Conservation (phyloP, 768 basidiomycete genomes). For the Tubosaeta sp. region DNA sequence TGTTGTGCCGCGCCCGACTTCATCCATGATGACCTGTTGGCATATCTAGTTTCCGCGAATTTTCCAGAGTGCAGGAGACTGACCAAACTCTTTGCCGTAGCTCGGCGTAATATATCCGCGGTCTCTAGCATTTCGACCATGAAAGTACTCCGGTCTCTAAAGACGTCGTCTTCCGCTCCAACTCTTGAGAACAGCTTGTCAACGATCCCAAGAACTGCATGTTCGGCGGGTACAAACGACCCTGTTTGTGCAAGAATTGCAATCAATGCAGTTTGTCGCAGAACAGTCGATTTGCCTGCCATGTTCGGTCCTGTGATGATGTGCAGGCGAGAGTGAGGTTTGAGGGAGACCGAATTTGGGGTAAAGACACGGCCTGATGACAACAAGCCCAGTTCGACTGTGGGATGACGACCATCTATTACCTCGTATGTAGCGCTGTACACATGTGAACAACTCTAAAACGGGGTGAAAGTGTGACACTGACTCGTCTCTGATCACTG, state of each 20-base stretch:
- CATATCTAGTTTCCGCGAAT: constrained; percentile 5
- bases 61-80: constrained; percentile 20
- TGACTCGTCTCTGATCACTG: constrained; percentile 66
- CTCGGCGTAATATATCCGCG: constrained; percentile 80
- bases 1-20: constrained; percentile 96
- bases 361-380: constrained; percentile 72
- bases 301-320: constrained; percentile 94
- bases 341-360: constrained; percentile 73
- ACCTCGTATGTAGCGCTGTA: constrained; percentile 59
- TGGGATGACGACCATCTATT: constrained; percentile 82
- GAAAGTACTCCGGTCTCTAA: constrained; percentile 90
- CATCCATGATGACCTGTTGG: constrained; percentile 94
- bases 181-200: constrained; percentile 93
- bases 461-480: constrained; percentile 17
- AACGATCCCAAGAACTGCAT: constrained; percentile 76
- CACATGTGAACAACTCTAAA: neutral
- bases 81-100: constrained; percentile 81
- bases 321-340: constrained; percentile 61
- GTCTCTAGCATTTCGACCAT: constrained; percentile 99
- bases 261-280: constrained; percentile 89
- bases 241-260: constrained; percentile 89
- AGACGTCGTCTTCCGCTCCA: constrained; percentile 93
- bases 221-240: constrained; percentile 88
- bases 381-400: constrained; percentile 85
- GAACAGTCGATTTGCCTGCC: constrained; percentile 90